Conservation (phyloP, 106 monocot species). For the Dendrobium huoshanense region DNA sequence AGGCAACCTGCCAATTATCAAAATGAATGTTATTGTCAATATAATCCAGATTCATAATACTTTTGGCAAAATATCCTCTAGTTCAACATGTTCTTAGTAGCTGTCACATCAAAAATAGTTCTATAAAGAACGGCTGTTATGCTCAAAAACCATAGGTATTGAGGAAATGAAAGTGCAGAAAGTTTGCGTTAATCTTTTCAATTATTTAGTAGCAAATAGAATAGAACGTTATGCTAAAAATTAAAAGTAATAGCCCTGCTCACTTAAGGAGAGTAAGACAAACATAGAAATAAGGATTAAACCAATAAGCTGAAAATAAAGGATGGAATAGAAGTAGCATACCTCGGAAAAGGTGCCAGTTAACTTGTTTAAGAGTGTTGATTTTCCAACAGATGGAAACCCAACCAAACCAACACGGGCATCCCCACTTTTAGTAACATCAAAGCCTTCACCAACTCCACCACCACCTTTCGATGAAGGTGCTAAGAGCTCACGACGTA, state of each 20-base stretch:
- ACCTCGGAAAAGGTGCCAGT: constrained; percentile 99
- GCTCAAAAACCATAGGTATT: not conserved
- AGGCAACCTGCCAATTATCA: constrained; percentile 75
- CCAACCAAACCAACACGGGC: constrained; percentile 94
- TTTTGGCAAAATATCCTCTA: not conserved
- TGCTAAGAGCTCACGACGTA: constrained; percentile 77
- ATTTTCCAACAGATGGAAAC: constrained; percentile 98
- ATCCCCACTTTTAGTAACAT: constrained; percentile 99
- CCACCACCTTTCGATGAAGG: constrained; percentile 87
- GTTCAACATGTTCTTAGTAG: not conserved
- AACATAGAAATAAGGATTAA: not conserved
- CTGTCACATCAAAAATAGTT: not conserved
- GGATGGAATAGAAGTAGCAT: constrained; percentile 1
- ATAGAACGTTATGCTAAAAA: not conserved
- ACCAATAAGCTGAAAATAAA: not conserved
- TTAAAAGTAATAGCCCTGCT: not conserved
- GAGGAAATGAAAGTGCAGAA: not conserved
- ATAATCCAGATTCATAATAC: not conserved
- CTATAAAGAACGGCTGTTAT: not conserved
- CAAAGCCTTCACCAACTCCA: constrained; percentile 97
- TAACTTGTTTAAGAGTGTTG: constrained; percentile 92
- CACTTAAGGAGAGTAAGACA: not conserved
- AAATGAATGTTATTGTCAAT: not conserved
- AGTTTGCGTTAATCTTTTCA: not conserved
- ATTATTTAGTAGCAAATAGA: not conserved